Conservation (phyloP, 2,329 filamentous ascomycete species). For the Pseudogymnoascus sp. region DNA sequence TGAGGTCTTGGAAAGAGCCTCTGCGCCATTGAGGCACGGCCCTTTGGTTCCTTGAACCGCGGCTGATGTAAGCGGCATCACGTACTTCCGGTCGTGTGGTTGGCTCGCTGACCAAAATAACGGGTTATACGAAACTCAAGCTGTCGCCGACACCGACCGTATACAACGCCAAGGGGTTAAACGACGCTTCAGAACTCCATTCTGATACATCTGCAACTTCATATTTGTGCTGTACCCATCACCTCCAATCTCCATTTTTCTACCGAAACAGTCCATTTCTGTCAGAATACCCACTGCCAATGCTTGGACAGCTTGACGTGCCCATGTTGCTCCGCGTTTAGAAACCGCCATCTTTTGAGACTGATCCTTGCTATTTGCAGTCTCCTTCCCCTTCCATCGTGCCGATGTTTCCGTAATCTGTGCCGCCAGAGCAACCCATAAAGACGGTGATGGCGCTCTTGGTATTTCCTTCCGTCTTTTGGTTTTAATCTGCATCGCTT, state of each 20-base stretch:
- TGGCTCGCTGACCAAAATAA: background rate
- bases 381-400: background rate
- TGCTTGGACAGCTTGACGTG: background rate
- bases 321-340: constrained; percentile 5
- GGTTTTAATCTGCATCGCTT: background rate
- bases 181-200: constrained; percentile 8
- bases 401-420: constrained; percentile 7
- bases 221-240: background rate
- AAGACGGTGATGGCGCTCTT: constrained; percentile 10
- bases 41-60: background rate
- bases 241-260: constrained; percentile 1
- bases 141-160: background rate
- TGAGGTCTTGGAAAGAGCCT: constrained; percentile 2
- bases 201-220: constrained; percentile 8
- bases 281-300: constrained; percentile 2
- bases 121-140: background rate
- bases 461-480: constrained; percentile 10
- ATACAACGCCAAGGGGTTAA: constrained; percentile 5
- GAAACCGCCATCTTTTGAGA: constrained; percentile 8
- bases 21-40: background rate
- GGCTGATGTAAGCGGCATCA: background rate
- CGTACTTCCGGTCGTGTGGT: background rate
- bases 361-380: background rate
- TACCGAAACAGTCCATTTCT: constrained; percentile 1
- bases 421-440: background rate